A percentile compares a stretch with the other conserved stretches of the same genome.
phyloP scores from a whole-genome alignment of 192 early-diverging fungal species.

The Coemansia sp. region DNA sequence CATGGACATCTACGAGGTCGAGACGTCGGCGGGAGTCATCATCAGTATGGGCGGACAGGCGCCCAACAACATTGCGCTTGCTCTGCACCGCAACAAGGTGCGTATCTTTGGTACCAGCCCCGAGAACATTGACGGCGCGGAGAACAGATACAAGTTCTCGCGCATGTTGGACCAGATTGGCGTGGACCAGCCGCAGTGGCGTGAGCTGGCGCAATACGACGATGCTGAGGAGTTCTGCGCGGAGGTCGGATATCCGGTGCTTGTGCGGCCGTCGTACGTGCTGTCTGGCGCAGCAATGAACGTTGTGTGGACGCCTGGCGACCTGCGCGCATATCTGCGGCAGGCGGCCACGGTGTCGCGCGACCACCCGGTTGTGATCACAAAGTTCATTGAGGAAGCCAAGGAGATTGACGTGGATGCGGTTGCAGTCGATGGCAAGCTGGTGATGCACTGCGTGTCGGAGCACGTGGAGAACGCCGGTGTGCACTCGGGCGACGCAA shows the following conservation, averaged over 20 bases:
- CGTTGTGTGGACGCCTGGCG: constrained; percentile 82
- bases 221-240: constrained; percentile 87
- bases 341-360: constrained; percentile 91
- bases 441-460: constrained; percentile 91
- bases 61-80: constrained; percentile 97
- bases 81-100: constrained; percentile 85
- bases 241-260: constrained; percentile 89
- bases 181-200: constrained; percentile 97
- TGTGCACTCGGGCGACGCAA: constrained; percentile 98
- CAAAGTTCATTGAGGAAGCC: constrained; percentile 98
- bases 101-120: constrained; percentile 94
- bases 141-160: constrained; percentile 98
- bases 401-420: constrained; percentile 99
- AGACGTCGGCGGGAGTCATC: constrained; percentile 82
- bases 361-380: constrained; percentile 94
- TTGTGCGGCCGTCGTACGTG: constrained; percentile 97
- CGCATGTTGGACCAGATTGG: constrained; percentile 94
- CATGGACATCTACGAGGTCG: constrained; percentile 95
- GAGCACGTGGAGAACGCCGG: constrained; percentile 99
- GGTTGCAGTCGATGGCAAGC: constrained; percentile 91
- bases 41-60: constrained; percentile 97
- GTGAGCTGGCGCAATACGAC: constrained; percentile 85
- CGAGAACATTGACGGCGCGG: constrained; percentile 95
- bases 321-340: constrained; percentile 81
- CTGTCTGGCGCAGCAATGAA: constrained; percentile 99